Conservation (phyloP, 495 filamentous ascomycete genomes). For the Xylaria nigripes region DNA sequence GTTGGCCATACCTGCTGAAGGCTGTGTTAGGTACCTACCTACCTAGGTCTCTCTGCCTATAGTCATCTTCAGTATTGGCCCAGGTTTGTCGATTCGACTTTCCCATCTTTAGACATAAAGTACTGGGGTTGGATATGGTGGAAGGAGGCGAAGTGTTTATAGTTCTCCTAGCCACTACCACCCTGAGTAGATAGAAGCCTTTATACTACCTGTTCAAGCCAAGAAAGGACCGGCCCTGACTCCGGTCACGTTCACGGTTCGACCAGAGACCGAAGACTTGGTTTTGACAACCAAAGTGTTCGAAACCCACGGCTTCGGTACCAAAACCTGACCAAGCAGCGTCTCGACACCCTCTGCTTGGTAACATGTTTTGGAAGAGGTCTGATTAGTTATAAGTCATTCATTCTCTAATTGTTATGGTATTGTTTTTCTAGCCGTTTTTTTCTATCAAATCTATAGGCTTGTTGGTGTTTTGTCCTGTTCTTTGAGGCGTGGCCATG, state of each 20-base stretch:
- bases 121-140: background rate
- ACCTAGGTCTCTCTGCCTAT: background rate
- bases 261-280: background rate
- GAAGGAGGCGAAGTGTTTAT: background rate
- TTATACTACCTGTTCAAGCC: background rate
- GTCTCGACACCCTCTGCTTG: background rate
- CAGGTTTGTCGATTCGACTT: background rate
- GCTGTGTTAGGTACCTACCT: background rate
- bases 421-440: background rate
- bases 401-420: background rate
- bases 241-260: background rate
- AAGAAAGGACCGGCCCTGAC: background rate
- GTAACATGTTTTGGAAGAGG: constrained; percentile 4
- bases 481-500: constrained; percentile 2
- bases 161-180: background rate
- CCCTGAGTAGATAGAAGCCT: background rate
- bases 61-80: background rate
- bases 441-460: background rate
- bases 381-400: constrained; percentile 2
- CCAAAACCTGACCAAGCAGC: constrained; percentile 3
- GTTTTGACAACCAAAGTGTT: background rate
- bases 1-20: too few species aligned
- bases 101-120: background rate
- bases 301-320: background rate
- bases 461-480: background rate